Evolutionary conservation across 176 grass and related monocot genomes (phyloP).

Genomic region (Panicum miliaceum): DNA sequence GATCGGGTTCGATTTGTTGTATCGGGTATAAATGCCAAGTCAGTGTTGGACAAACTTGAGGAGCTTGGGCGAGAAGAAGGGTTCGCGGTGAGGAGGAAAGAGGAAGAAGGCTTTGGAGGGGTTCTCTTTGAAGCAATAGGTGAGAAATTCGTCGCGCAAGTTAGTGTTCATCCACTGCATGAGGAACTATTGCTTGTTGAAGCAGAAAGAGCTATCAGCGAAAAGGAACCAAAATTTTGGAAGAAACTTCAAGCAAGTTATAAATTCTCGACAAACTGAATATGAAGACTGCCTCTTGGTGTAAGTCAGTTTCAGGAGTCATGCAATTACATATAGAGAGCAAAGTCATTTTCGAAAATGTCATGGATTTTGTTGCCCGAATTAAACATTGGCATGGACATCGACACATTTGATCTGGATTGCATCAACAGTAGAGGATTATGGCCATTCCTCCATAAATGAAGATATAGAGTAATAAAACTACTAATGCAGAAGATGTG

Average conservation of each 20-base stretch:
- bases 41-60: constrained; percentile 8
- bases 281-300: neutral
- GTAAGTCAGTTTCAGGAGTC: neutral
- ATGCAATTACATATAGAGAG: neutral
- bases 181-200: neutral
- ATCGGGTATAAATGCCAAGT: neutral
- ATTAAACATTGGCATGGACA: neutral
- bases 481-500: no score
- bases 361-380: neutral
- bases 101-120: neutral
- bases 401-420: neutral
- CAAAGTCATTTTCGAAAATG: neutral
- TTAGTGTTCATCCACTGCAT: neutral
- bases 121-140: neutral
- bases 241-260: neutral
- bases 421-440: neutral
- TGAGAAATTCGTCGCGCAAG: neutral
- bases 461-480: neutral
- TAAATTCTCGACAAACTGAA: neutral
- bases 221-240: constrained; percentile 2
- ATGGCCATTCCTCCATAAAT: neutral
- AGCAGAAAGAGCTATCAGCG: neutral
- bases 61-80: constrained; percentile 18
- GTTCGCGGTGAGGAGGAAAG: constrained; percentile 11
- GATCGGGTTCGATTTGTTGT: constrained; percentile 30